These are phyloP conservation scores for Quercus bicolor DNA, from an alignment of 306 rosid species.

Conservation along the genomic window DNA sequence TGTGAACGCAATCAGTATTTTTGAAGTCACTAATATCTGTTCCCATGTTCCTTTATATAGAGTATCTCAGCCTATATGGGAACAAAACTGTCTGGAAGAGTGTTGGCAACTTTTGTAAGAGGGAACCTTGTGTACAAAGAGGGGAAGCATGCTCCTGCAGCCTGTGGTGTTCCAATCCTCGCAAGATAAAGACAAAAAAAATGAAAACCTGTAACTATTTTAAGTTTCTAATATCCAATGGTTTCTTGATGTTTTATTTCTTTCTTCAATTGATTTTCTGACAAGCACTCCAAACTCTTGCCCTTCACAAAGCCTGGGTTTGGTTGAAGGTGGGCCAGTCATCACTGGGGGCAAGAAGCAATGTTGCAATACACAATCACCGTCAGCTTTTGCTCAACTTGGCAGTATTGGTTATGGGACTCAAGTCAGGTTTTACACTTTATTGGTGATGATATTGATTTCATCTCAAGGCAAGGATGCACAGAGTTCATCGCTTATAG, in stretches of 20 bases:
- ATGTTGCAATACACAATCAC: not conserved
- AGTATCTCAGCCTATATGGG: constrained; percentile 88
- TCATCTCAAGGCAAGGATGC: not conserved
- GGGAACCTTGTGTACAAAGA: constrained; percentile 80
- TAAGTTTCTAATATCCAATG: not conserved
- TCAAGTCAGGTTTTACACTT: not conserved
- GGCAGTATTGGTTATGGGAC: not conserved
- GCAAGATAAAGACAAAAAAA: constrained; percentile 35
- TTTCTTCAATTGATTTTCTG: not conserved
- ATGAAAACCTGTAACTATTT: not conserved
- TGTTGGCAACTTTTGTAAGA: constrained; percentile 77
- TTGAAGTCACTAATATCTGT: not conserved
- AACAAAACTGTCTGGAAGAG: constrained; percentile 63
- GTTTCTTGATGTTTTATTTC: not conserved
- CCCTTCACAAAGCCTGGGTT: not conserved
- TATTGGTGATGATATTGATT: not conserved
- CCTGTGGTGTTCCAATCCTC: constrained; percentile 73
- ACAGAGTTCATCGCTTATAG: not conserved
- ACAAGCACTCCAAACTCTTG: not conserved
- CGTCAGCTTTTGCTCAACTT: not conserved
- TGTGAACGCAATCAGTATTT: not conserved
- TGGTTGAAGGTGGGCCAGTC: not conserved
- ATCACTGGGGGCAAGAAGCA: not conserved
- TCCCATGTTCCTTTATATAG: constrained; percentile 21
- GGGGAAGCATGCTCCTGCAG: constrained; percentile 69